Base-by-base conservation (phyloP, 2,329 filamentous ascomycete genomes). In the Claviceps citrina region DNA sequence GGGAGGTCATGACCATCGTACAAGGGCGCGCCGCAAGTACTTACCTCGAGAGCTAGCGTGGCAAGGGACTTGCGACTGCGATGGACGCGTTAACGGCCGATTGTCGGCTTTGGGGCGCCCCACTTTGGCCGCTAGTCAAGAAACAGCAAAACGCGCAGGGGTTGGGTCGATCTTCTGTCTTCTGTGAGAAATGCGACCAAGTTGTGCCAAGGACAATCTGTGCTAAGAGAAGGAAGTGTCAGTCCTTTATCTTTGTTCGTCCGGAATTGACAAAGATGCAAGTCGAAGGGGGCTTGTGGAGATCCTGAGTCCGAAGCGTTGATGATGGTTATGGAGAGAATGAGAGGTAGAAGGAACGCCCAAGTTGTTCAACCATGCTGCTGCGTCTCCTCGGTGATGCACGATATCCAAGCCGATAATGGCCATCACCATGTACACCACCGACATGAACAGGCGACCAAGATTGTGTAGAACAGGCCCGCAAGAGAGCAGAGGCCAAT, bases 111-210 rank as follows among this genome's bases (percentile, higher is more conserved):
- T 16, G 24, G 18, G 5, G 3, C 16, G 38, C 3, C 13, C 32
- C 32, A 38, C 34, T 26, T 16, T 27, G n/a, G 27, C n/a, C 40
- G 38, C 45, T 47, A 47, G 37, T 31, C 40, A 36, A 13, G 8
- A 43, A 43, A 28, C 10, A 26, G 38, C 33, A 36, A 36, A 20
- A 30, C 13, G 22, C 39, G 38, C 44, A 47, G 42, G 44, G 42
- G 39, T 46, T 43, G 36, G 34, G 28, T 32, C 24, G 36, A 38
- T 42, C 31, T 37, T 19, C 26, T 6, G 26, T 4, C 5, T 6
- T 3, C 13, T 24, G 10, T 16, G 12, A 35, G 13, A 36, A 22
- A 28, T 30, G 36, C 36, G 31, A 39, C n/a, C 10, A 22, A 28
- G n/a, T 19, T 38, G 24, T n/a, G 18, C 24, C 25, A 20, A 16